These are phyloP conservation scores for Venturia carpophila DNA, from an alignment of 2,329 filamentous ascomycete genomes.

Conservation along the genomic window DNA sequence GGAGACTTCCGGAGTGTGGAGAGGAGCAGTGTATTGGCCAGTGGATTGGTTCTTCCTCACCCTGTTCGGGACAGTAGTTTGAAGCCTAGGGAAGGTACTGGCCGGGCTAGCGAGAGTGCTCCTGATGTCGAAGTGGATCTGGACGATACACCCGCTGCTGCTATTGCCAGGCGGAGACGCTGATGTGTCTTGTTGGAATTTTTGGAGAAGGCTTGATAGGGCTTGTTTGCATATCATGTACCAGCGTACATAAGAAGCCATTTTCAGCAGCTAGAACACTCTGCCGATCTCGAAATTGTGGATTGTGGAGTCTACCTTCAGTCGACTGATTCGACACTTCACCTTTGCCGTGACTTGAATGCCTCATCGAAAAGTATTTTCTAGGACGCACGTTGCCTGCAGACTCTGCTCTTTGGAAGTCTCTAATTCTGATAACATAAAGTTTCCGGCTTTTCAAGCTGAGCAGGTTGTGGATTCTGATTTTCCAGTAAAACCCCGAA, in stretches of 20 bases:
- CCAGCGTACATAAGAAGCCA: not conserved
- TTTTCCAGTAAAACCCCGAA: too few relatives aligned
- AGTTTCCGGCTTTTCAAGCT: too few relatives aligned
- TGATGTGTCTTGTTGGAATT: not conserved
- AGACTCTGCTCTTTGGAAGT: too few relatives aligned
- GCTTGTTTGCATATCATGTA: conserved; percentile 6
- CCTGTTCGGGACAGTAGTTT: not conserved
- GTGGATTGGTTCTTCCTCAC: conserved; percentile 3
- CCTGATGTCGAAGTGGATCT: not conserved
- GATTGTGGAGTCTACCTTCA: not conserved
- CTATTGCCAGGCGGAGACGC: conserved; percentile 7
- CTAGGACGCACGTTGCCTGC: too few relatives aligned
- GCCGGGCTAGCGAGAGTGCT: not conserved
- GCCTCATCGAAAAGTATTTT: not conserved
- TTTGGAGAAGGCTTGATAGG: not conserved
- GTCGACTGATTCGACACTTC: not conserved
- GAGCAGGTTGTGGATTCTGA: too few relatives aligned
- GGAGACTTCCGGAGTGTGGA: conserved; percentile 70
- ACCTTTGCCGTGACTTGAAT: not conserved
- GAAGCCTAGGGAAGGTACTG: not conserved
- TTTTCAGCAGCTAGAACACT: not conserved
- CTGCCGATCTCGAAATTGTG: conserved; percentile 4
- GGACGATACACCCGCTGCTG: conserved; percentile 9
- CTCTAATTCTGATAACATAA: too few relatives aligned
- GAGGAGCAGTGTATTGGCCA: conserved; percentile 21